Percentiles rank a stretch among this genome's conserved stretches.
phyloP scores from a whole-genome alignment of 129 eudicot genomes.

The Smallanthus sonchifolius region DNA sequence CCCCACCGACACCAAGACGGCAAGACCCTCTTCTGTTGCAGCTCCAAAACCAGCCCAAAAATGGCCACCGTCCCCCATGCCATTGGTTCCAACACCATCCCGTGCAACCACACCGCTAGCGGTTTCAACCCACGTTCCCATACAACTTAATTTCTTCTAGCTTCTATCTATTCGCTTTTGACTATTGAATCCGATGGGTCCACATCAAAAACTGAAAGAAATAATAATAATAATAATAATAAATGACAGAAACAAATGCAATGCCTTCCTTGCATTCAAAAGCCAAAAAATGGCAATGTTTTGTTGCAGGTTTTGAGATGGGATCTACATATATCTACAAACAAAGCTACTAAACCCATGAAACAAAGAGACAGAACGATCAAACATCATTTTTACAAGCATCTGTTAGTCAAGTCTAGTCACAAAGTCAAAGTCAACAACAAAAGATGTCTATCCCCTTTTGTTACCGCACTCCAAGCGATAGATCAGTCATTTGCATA shows the following conservation, averaged over 20 bases:
- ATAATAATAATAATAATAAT: not conserved
- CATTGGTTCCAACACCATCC: no score
- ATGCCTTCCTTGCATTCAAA: slow-evolving; percentile 15
- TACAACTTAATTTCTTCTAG: no score
- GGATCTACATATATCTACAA: slow-evolving; percentile 30
- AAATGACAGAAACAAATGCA: slow-evolving; percentile 12
- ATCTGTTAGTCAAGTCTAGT: slow-evolving; percentile 34
- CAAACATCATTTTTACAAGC: slow-evolving; percentile 22
- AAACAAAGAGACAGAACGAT: slow-evolving; percentile 13
- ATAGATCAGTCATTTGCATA: slow-evolving; percentile 50
- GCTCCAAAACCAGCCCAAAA: no score
- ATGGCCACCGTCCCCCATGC: no score
- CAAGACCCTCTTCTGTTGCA: no score
- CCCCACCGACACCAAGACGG: no score
- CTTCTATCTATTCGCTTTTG: no score
- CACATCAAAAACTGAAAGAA: not conserved
- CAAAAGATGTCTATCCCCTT: slow-evolving; percentile 12
- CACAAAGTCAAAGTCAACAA: slow-evolving; percentile 29
- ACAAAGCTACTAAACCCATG: slow-evolving; percentile 16
- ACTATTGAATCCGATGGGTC: no score
- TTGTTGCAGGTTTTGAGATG: slow-evolving; percentile 10
- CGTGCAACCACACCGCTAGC: no score
- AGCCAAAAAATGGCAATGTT: slow-evolving; percentile 27
- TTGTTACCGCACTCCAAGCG: slow-evolving; percentile 17
- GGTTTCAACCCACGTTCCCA: no score